Evolutionary conservation across 2,329 filamentous ascomycete genomes (phyloP).

Genomic region (Aspergillus sp.): DNA sequence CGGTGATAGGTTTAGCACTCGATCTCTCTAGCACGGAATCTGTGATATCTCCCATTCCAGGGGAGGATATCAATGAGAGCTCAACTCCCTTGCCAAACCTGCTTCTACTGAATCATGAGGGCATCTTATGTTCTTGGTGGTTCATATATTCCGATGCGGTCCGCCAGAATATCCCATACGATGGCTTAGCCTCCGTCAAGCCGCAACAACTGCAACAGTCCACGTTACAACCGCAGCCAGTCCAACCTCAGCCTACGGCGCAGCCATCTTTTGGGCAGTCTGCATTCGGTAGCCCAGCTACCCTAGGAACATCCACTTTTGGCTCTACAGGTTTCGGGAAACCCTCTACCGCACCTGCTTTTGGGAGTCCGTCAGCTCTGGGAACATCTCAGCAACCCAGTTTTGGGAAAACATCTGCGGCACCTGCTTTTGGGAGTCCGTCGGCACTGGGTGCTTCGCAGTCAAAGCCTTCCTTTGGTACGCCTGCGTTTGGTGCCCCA

Average conservation of each 20-base stretch:
- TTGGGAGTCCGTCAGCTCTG: slow-evolving; percentile 30
- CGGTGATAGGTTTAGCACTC: slow-evolving; percentile 73
- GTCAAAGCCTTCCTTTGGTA: slow-evolving; percentile 34
- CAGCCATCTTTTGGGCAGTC: slow-evolving; percentile 19
- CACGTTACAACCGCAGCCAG: slow-evolving; percentile 17
- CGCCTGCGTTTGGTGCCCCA: slow-evolving; percentile 31
- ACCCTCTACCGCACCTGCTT: slow-evolving; percentile 24
- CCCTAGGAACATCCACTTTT: slow-evolving; percentile 32
- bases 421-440: slow-evolving; percentile 29
- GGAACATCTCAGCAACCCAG: slow-evolving; percentile 25
- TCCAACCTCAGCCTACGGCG: slow-evolving; percentile 2
- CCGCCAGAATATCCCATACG: slow-evolving; percentile 69
- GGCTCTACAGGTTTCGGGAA: slow-evolving; percentile 26
- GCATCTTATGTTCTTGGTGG: slow-evolving; percentile 85
- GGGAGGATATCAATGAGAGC: slow-evolving; percentile 77
- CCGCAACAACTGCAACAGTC: slow-evolving; percentile 14
- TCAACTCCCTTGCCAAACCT: slow-evolving; percentile 78
- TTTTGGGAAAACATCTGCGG: slow-evolving; percentile 29
- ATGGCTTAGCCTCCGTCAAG: slow-evolving; percentile 58
- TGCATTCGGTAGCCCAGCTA: slow-evolving; percentile 24
- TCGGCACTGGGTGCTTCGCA: slow-evolving; percentile 25
- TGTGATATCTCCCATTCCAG: slow-evolving; percentile 73
- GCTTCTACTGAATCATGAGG: slow-evolving; percentile 85
- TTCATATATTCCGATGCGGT: slow-evolving; percentile 87
- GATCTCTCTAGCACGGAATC: slow-evolving; percentile 83